A percentile compares a stretch with the other conserved stretches of the same genome.
Conservation (phyloP, 768 basidiomycete species). For the Termitomyces sp. region DNA sequence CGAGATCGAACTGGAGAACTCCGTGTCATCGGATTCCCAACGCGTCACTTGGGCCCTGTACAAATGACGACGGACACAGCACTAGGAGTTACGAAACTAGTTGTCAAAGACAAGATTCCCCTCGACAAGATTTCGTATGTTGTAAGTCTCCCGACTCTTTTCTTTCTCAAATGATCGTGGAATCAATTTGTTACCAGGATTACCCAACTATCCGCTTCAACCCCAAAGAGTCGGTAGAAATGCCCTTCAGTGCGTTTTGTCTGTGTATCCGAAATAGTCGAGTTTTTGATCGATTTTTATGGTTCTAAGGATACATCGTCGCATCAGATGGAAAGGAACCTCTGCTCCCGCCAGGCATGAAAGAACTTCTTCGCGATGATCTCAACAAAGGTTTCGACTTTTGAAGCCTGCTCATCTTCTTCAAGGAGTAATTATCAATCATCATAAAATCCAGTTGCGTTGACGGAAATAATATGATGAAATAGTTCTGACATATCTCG, state of each 20-base stretch:
- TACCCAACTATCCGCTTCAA: conserved; percentile 89
- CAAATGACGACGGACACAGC: conserved; percentile 99
- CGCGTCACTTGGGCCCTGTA: conserved; percentile 75
- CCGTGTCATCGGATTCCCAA: conserved; percentile 80
- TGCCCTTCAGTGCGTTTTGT: conserved; percentile 83
- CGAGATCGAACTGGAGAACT: conserved; percentile 89
- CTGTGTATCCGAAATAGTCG: neutral
- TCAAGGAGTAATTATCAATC: too few species aligned
- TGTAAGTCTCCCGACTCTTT: conserved; percentile 33
- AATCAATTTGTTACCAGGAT: conserved; percentile 44
- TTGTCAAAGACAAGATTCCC: conserved; percentile 71
- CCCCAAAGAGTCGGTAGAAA: conserved; percentile 86
- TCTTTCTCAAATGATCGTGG: neutral
- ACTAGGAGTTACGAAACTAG: conserved; percentile 81
- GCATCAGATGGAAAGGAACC: conserved; percentile 46
- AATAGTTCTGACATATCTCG: too few species aligned
- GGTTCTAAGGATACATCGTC: conserved; percentile 39
- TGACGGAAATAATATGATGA: too few species aligned
- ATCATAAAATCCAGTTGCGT: neutral
- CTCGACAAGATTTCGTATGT: conserved; percentile 70
- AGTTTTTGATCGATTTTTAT: neutral
- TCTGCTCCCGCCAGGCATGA: conserved; percentile 86
- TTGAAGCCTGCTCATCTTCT: conserved; percentile 19
- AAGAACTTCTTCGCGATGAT: conserved; percentile 76
- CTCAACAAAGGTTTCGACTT: conserved; percentile 85